Base-by-base conservation (phyloP, 495 filamentous ascomycete species). In the Daldinia loculata region DNA sequence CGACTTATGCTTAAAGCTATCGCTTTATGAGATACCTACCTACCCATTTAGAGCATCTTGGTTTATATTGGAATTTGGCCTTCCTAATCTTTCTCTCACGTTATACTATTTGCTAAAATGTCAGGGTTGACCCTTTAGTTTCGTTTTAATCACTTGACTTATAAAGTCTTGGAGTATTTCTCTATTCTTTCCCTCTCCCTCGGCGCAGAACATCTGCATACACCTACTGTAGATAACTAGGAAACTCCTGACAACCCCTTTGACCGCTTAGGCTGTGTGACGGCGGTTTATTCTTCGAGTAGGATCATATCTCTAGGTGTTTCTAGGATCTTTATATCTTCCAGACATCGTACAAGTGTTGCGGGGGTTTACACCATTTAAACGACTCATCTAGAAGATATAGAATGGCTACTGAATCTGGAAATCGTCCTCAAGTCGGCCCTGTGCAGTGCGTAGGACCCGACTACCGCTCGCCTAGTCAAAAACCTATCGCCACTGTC, bases 401-500 rank as follows among this genome's bases (percentile, higher is more conserved):
- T 63, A 69, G 43, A 27, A 73, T 73, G 70, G 70, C 70, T 59
- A 71, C 75, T 55, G 61, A 39, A 43, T 74, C 75, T 36, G 64
- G 59, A 71, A 67, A 56, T 60, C 67, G 74, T 53, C 72, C 70
- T 63, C 63, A 76, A 57, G 60, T 72, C 51, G 88, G 90, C 38
- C 91, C 91, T 61, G 90, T 88, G 36, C 85, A 91, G 74, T 86
- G 86, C 60, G 89, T 97, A 57, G 93, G 93, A 17, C 93, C 93
- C 36, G 83, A 89, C 70, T 97, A 97, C 78, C 88, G 88, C 26
- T 84, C 90, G 12, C 86, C 90, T 72, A 89, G 84, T 63, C 88
- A 94, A 78, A 96, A 94, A 79, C 94, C 94, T 32, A 92, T 87
- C 39, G 94, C 94, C 11, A 98, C 94, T 3, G 92, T 98, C 56